Evolutionary conservation across 2,329 filamentous ascomycete genomes (phyloP).

Genomic region (Tolypocladium ophioglossoides): DNA sequence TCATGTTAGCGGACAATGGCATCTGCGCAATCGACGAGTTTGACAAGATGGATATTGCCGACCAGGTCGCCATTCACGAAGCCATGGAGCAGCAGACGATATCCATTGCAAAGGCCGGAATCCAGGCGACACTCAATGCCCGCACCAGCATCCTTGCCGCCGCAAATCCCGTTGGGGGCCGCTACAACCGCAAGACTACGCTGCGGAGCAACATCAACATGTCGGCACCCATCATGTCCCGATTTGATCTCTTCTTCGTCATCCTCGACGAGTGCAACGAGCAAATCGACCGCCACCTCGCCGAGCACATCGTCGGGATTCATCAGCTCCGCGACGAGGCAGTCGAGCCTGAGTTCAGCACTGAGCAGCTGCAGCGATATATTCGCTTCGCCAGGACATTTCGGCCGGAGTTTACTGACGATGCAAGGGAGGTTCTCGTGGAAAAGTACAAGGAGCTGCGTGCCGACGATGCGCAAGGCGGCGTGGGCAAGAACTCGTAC

Average conservation of each 20-base stretch:
- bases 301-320: conserved; percentile 87
- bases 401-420: conserved; percentile 81
- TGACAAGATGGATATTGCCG: conserved; percentile 97
- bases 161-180: conserved; percentile 87
- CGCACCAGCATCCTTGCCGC: conserved; percentile 91
- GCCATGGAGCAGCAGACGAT: conserved; percentile 99
- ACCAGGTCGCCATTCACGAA: conserved; percentile 98
- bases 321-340: conserved; percentile 90
- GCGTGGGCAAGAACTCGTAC: conserved; percentile 89
- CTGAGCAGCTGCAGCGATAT: conserved; percentile 91
- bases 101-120: conserved; percentile 95
- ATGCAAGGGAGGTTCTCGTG: conserved; percentile 77
- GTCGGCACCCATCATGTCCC: conserved; percentile 97
- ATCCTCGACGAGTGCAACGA: conserved; percentile 96
- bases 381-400: conserved; percentile 95
- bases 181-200: conserved; percentile 95
- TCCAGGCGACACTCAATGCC: conserved; percentile 94
- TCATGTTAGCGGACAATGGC: conserved; percentile 95
- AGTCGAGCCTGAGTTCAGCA: conserved; percentile 86
- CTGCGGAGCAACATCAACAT: conserved; percentile 95
- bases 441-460: conserved; percentile 92
- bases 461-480: conserved; percentile 86
- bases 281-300: conserved; percentile 77
- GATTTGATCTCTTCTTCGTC: conserved; percentile 98
- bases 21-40: conserved; percentile 99